A percentile compares a stretch with the other conserved stretches of the same genome.
Conservation (phyloP, 1,139 yeast genomes). For the Saccharomyces hybrid region DNA sequence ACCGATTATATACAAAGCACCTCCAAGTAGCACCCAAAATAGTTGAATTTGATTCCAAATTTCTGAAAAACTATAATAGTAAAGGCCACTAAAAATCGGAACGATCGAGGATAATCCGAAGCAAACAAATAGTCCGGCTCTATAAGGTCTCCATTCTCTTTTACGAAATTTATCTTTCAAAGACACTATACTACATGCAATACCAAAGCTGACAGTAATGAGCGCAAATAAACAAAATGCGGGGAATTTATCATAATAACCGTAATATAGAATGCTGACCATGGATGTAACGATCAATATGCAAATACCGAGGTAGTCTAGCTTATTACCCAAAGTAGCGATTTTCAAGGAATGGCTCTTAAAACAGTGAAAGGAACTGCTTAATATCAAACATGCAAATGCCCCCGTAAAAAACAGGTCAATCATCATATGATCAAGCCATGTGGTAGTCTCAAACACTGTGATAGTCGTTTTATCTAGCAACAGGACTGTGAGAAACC, state of each 20-base stretch:
- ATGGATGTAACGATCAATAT: constrained; percentile 68
- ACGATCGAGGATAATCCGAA: constrained; percentile 76
- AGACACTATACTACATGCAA: constrained; percentile 56
- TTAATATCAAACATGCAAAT: constrained; percentile 55
- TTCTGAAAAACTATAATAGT: constrained; percentile 37
- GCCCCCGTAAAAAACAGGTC: constrained; percentile 45
- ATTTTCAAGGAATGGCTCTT: constrained; percentile 66
- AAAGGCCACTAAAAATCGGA: constrained; percentile 53
- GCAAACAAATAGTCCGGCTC: constrained; percentile 71
- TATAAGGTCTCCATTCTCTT: constrained; percentile 62
- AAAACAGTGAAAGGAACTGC: constrained; percentile 69
- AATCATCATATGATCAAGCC: constrained; percentile 39
- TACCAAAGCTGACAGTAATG: constrained; percentile 50
- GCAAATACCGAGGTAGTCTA: constrained; percentile 84
- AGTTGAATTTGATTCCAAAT: constrained; percentile 49
- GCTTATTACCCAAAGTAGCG: constrained; percentile 61
- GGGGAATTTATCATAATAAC: constrained; percentile 46
- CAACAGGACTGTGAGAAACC: constrained; percentile 32
- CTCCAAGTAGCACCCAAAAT: constrained; percentile 61
- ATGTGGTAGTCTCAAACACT: constrained; percentile 39
- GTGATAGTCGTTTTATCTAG: constrained; percentile 32
- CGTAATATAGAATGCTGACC: constrained; percentile 62
- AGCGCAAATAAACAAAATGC: constrained; percentile 40
- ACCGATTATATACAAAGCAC: constrained; percentile 65
- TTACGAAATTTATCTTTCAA: constrained; percentile 58